Evolutionary conservation across 352 stramenopile species (phyloP).

Genomic region (Pythium insidiosum): DNA sequence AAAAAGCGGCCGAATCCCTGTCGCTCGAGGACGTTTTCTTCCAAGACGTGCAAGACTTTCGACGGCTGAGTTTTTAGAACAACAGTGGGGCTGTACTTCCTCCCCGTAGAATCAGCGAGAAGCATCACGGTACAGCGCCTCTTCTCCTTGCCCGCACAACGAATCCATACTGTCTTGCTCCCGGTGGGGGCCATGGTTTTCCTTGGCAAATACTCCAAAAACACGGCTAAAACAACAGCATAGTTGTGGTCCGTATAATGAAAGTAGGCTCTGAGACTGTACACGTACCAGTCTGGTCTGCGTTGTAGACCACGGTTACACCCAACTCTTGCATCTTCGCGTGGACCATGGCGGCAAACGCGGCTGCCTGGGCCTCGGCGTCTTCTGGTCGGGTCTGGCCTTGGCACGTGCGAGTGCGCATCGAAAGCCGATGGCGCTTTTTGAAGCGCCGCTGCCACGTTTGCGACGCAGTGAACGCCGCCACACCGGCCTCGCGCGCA

Average conservation of each 20-base stretch:
- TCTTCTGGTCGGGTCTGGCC: constrained; percentile 1
- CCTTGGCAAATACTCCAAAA: neutral
- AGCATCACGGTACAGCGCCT: constrained; percentile 19
- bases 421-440: neutral
- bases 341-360: neutral
- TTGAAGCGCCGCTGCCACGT: constrained; percentile 2
- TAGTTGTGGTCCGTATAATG: too few species aligned
- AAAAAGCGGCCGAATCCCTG: constrained; percentile 15
- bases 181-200: constrained; percentile 3
- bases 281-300: constrained; percentile 11
- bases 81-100: constrained; percentile 19
- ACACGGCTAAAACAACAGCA: too few species aligned
- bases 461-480: neutral
- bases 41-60: neutral
- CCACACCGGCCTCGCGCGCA: neutral
- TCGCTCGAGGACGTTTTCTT: neutral
- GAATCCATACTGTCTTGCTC: constrained; percentile 18
- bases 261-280: too few species aligned
- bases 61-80: constrained; percentile 18
- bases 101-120: constrained; percentile 12
- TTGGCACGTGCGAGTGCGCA: neutral
- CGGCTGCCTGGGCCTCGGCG: neutral
- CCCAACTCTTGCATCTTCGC: neutral
- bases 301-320: constrained; percentile 1
- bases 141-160: constrained; percentile 12